Conservation (phyloP, 2,329 filamentous ascomycete species). For the Nigrospora oryzae region DNA sequence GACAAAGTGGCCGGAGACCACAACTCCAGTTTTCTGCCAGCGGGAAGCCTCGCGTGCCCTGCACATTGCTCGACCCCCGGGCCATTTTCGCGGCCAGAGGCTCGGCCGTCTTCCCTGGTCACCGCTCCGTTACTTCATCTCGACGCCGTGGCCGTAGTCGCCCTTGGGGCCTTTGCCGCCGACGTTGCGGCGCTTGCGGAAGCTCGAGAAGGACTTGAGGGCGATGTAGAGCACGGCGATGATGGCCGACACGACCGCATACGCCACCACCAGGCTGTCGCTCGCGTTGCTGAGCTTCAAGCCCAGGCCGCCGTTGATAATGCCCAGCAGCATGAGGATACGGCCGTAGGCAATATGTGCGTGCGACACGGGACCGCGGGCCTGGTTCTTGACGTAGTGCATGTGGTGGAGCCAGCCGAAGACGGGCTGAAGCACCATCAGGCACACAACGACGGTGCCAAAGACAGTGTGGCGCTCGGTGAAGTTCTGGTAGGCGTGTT, state of each 20-base stretch:
- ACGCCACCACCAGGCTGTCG: slow-evolving; percentile 38
- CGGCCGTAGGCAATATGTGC: slow-evolving; percentile 57
- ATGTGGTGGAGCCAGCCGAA: slow-evolving; percentile 50
- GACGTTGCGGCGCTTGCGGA: background rate
- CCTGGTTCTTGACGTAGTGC: slow-evolving; percentile 37
- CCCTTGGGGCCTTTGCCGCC: no score
- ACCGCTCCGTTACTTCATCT: no score
- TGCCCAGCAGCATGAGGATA: slow-evolving; percentile 45
- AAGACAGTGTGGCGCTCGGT: slow-evolving; percentile 44
- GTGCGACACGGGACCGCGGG: slow-evolving; percentile 43
- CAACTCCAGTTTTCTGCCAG: no score
- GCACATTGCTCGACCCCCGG: no score
- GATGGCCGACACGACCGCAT: slow-evolving; percentile 45
- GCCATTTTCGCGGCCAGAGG: no score
- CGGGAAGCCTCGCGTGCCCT: no score
- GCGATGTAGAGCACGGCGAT: slow-evolving; percentile 35
- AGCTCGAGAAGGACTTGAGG: slow-evolving; percentile 15
- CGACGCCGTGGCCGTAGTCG: no score
- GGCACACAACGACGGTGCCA: slow-evolving; percentile 43
- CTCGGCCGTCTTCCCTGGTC: no score
- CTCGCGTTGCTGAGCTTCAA: slow-evolving; percentile 37
- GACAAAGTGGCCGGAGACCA: no score
- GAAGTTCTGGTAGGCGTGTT: slow-evolving; percentile 34
- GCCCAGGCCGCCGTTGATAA: slow-evolving; percentile 57
- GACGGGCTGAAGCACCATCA: slow-evolving; percentile 49